Evolutionary conservation across 768 basidiomycete genomes (phyloP).

Genomic region (Russula griseocarnosa): DNA sequence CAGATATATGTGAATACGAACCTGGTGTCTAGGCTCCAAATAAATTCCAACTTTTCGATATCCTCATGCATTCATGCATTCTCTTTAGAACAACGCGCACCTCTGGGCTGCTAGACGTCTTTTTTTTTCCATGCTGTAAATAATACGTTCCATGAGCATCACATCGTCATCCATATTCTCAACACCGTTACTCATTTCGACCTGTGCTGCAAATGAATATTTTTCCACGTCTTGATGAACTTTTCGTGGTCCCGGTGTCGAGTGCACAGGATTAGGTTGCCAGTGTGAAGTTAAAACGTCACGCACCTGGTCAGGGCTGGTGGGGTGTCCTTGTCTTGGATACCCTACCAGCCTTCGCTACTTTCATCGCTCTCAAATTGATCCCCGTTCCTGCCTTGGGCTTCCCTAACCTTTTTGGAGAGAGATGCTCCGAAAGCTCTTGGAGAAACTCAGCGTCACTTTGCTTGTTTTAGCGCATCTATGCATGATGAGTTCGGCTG

Average conservation of each 20-base stretch:
- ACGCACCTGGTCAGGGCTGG: conserved; percentile 42
- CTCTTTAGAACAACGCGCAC: conserved; percentile 71
- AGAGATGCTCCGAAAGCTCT: conserved; percentile 38
- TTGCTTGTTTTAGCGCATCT: conserved; percentile 85
- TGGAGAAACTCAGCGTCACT: conserved; percentile 56
- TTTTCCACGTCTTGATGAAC: too few species aligned
- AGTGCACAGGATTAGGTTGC: conserved; percentile 72
- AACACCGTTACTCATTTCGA: conserved; percentile 29
- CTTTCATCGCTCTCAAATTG: conserved; percentile 32
- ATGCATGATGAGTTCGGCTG: too few species aligned
- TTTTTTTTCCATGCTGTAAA: conserved; percentile 49
- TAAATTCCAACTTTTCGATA: conserved; percentile 70
- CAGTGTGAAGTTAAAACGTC: conserved; percentile 67
- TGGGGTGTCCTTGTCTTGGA: conserved; percentile 47
- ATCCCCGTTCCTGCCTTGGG: conserved; percentile 55
- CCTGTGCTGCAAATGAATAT: too few species aligned
- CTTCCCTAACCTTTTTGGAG: conserved; percentile 63
- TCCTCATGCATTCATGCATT: conserved; percentile 71
- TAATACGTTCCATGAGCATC: conserved; percentile 47
- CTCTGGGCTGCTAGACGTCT: conserved; percentile 56
- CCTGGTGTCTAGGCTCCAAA: conserved; percentile 55
- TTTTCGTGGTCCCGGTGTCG: conserved; percentile 61
- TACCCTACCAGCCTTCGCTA: too few species aligned
- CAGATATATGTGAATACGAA: conserved; percentile 33
- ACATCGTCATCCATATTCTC: conserved; percentile 38